These are phyloP conservation scores for Neonectria ditissima DNA, from an alignment of 2,329 filamentous ascomycete genomes.

Conservation along the genomic window DNA sequence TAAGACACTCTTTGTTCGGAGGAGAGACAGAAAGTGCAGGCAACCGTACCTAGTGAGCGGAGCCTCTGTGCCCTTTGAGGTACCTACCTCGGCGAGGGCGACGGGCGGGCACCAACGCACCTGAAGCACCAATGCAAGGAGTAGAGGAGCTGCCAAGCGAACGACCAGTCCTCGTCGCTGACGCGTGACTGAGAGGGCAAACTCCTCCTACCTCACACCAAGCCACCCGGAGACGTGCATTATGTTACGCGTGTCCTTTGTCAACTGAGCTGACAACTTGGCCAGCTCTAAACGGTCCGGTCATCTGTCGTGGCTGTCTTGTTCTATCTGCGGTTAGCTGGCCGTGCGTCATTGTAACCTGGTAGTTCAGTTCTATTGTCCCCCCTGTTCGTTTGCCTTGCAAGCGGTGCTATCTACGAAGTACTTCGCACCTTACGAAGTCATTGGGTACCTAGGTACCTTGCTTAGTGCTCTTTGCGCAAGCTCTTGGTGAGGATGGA, in stretches of 20 bases:
- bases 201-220: constrained; percentile 3
- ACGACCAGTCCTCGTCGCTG: constrained; percentile 9
- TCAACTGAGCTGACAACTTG: constrained; percentile 3
- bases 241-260: constrained; percentile 11
- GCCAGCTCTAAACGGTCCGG: constrained; percentile 1
- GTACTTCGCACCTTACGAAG: too few species aligned
- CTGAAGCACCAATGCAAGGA: constrained; percentile 10
- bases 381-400: constrained; percentile 19
- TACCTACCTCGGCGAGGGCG: constrained; percentile 20
- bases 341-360: constrained; percentile 20
- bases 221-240: background rate
- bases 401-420: background rate
- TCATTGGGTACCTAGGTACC: too few species aligned
- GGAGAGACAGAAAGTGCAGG: background rate
- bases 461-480: background rate
- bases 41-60: constrained; percentile 4
- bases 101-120: constrained; percentile 19
- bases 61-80: constrained; percentile 8
- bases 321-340: background rate
- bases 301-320: constrained; percentile 13
- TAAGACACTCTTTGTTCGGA: background rate
- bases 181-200: constrained; percentile 20
- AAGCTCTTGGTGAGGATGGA: background rate
- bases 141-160: constrained; percentile 8
- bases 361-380: constrained; percentile 3